Conservation (phyloP, 164 flowering plant species). For the Umbellularia californica region DNA sequence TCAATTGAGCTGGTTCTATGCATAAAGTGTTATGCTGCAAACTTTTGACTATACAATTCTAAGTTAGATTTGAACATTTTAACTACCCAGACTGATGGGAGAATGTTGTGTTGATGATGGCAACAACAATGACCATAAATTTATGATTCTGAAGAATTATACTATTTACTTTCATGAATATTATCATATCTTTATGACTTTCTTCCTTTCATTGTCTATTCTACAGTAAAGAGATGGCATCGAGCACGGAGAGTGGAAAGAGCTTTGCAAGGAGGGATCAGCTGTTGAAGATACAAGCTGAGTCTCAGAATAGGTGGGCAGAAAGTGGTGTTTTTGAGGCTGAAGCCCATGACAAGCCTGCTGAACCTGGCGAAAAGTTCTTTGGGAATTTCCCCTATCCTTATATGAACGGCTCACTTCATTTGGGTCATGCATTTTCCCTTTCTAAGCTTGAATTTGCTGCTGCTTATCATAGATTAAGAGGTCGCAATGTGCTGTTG, state of each 20-base stretch:
- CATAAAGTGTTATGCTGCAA: no score
- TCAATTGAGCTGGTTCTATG: no score
- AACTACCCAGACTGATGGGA: no score
- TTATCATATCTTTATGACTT: no score
- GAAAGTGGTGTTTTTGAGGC: slow-evolving; percentile 60
- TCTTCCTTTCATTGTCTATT: background rate
- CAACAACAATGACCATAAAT: no score
- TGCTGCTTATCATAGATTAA: slow-evolving; percentile 75
- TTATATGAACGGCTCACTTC: slow-evolving; percentile 86
- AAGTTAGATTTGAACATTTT: no score
- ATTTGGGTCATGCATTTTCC: slow-evolving; percentile 92
- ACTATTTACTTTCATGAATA: no score
- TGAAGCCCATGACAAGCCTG: slow-evolving; percentile 46
- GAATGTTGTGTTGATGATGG: no score
- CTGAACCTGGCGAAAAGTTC: slow-evolving; percentile 69
- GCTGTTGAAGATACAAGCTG: slow-evolving; percentile 58
- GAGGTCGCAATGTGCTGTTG: slow-evolving; percentile 77
- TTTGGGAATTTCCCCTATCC: slow-evolving; percentile 92
- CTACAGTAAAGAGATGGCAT: slow-evolving; percentile 32
- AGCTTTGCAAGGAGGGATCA: slow-evolving; percentile 77
- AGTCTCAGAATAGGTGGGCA: slow-evolving; percentile 62
- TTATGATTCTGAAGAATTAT: no score
- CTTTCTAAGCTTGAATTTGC: slow-evolving; percentile 91
- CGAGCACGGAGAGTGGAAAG: slow-evolving; percentile 40
- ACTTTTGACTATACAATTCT: no score